Conservation (phyloP, 73 alveolate species). For the Paramecium tetraurelia region DNA sequence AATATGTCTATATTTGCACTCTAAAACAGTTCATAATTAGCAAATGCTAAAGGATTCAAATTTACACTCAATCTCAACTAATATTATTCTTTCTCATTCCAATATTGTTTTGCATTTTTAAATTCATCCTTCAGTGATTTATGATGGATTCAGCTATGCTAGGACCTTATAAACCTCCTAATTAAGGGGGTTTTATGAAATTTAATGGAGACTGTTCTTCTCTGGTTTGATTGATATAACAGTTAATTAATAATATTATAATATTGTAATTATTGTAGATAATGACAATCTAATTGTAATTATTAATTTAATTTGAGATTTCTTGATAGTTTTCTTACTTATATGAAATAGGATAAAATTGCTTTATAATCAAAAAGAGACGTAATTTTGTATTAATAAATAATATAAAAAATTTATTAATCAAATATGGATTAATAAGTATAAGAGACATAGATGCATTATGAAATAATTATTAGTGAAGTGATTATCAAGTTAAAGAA, state of each 20-base stretch:
- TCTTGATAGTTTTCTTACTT: background rate
- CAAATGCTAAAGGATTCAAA: conserved; percentile 41
- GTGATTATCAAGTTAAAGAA: background rate
- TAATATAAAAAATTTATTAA: background rate
- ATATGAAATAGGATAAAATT: background rate
- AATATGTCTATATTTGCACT: background rate
- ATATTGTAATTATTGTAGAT: background rate
- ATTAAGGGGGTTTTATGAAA: background rate
- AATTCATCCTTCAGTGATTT: background rate
- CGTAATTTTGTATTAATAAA: background rate
- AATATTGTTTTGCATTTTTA: conserved; percentile 6
- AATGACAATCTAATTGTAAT: background rate
- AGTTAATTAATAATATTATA: background rate
- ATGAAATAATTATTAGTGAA: background rate
- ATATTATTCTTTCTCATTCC: conserved; percentile 43
- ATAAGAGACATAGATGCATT: background rate
- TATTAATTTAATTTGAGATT: background rate
- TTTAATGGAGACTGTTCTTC: background rate
- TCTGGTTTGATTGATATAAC: background rate
- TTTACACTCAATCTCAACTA: conserved; percentile 8
- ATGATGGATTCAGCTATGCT: conserved; percentile 19
- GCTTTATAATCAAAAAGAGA: background rate
- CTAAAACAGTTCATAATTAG: conserved; percentile 13
- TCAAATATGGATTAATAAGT: background rate
- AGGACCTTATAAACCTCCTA: background rate